These are phyloP conservation scores for Lignosus rhinocerotis DNA, from an alignment of 1,284 basidiomycete species.

Conservation along the genomic window DNA sequence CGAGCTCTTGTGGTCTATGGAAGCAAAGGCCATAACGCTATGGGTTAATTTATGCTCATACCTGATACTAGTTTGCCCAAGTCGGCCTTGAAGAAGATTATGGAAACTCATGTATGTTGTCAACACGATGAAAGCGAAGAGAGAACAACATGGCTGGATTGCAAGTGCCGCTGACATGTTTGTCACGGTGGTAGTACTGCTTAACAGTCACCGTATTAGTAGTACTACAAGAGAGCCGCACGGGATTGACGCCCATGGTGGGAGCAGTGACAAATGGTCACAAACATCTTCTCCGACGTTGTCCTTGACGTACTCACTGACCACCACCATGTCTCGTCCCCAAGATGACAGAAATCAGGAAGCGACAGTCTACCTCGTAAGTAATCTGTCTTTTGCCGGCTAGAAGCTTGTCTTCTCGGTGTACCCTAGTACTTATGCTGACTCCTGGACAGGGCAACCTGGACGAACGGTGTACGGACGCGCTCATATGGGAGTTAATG, in stretches of 20 bases:
- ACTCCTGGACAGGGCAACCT: slow-evolving; percentile 80
- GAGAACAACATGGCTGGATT: too few species aligned
- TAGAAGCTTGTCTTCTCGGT: neutral
- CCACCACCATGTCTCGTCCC: slow-evolving; percentile 68
- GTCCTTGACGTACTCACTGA: slow-evolving; percentile 13
- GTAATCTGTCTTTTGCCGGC: slow-evolving; percentile 25
- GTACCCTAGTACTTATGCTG: neutral
- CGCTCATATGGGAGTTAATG: slow-evolving; percentile 98
- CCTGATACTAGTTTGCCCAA: too few species aligned
- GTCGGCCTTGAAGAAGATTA: too few species aligned
- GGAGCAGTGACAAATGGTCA: slow-evolving; percentile 10
- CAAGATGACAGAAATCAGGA: slow-evolving; percentile 95
- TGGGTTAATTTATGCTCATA: too few species aligned
- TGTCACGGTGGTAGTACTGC: too few species aligned
- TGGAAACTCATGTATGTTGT: too few species aligned
- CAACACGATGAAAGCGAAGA: too few species aligned
- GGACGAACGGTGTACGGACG: slow-evolving; percentile 93
- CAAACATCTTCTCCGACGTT: slow-evolving; percentile 15
- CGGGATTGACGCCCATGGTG: too few species aligned
- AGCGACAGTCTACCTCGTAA: slow-evolving; percentile 89
- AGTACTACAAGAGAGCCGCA: too few species aligned
- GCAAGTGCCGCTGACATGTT: too few species aligned
- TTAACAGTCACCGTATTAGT: too few species aligned
- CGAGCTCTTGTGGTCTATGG: neutral
- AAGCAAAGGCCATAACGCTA: neutral